phyloP scores from a whole-genome alignment of 352 stramenopile genomes.

The Phytophthora sp. region DNA sequence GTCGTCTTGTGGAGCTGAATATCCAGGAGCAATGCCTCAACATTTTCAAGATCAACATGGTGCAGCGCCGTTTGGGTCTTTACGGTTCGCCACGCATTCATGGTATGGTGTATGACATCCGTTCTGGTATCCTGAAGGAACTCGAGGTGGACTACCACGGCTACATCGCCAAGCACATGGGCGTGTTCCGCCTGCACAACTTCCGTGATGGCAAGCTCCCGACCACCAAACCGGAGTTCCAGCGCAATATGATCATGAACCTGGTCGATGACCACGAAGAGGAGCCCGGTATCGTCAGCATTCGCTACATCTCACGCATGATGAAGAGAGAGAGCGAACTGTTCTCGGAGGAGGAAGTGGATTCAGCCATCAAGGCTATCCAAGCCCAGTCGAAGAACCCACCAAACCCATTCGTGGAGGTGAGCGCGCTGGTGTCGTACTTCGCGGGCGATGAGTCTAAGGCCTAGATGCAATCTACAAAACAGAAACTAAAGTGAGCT shows the following conservation, averaged over 20 bases:
- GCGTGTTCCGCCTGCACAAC: conserved; percentile 57
- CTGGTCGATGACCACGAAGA: conserved; percentile 67
- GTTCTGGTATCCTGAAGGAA: conserved; percentile 62
- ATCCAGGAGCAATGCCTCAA: conserved; percentile 87
- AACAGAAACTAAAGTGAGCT: not conserved
- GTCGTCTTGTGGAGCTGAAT: conserved; percentile 79
- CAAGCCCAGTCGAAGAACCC: conserved; percentile 35
- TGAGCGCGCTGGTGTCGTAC: conserved; percentile 45
- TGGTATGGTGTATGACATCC: conserved; percentile 76
- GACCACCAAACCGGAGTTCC: conserved; percentile 52
- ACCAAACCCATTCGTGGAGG: conserved; percentile 44
- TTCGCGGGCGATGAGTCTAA: conserved; percentile 28
- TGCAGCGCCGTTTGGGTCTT: conserved; percentile 69
- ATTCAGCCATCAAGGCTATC: conserved; percentile 46
- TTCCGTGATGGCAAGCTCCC: conserved; percentile 63
- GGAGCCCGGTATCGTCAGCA: conserved; percentile 50
- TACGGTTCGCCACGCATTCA: conserved; percentile 77
- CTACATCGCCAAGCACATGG: conserved; percentile 52
- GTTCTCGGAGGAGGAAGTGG: conserved; percentile 56
- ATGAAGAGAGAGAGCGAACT: conserved; percentile 64
- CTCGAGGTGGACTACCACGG: conserved; percentile 64
- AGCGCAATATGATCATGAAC: conserved; percentile 61
- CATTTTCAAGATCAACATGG: conserved; percentile 87
- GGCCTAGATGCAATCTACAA: conserved; percentile 15
- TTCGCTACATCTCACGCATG: conserved; percentile 60